Base-by-base conservation (phyloP, 2,329 filamentous ascomycete genomes). In the Graphium sp. region DNA sequence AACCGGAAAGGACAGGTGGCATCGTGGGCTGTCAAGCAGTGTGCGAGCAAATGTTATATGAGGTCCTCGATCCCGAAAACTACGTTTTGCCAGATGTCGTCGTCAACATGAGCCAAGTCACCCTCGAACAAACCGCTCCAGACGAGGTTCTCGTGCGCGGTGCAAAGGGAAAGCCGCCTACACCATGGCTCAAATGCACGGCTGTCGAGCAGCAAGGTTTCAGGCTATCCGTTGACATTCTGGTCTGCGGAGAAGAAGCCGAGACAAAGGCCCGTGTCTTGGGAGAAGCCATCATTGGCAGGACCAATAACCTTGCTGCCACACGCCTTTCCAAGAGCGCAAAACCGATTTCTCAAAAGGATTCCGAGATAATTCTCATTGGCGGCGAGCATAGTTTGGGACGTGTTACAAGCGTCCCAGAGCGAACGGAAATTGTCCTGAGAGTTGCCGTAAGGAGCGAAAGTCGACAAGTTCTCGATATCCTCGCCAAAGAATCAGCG, bases 21-120 rank as follows among this genome's bases (percentile, higher is more conserved):
- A 22, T 31, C 5, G 29, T 31, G 8, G 26, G 23, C 9, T 14
- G 23, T 10, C 29, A 31, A n/a, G 26, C 29, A 3, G 29, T 31
- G 7, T 22, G 22, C 3, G 29, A 31, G 23, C 29, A 31, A n/a
- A 31, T 31, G 29, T 18, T 31, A 4, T 31, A 31, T 15, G 29
- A 31, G 13, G 23, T 31, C 7, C 18, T 31, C 7, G 29, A 31
- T 19, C 29, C 29, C n/a, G 29, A 31, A 24, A 31, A 31, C 18
- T 31, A 31, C 18, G 22, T 31, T 14, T 19, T 31, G 15, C 29
- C 29, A 5, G 29, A 31, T 15, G 29, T 31, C 15, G 29, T 31
- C n/a, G 16, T 31, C 7, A 24, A 31, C 18, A 18, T 31, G 8
- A 26, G 23, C 23, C 10, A 15, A 7, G 29, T 31, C 10, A 21